Conservation (phyloP, 768 basidiomycete species). For the Termitomyces sp. region DNA sequence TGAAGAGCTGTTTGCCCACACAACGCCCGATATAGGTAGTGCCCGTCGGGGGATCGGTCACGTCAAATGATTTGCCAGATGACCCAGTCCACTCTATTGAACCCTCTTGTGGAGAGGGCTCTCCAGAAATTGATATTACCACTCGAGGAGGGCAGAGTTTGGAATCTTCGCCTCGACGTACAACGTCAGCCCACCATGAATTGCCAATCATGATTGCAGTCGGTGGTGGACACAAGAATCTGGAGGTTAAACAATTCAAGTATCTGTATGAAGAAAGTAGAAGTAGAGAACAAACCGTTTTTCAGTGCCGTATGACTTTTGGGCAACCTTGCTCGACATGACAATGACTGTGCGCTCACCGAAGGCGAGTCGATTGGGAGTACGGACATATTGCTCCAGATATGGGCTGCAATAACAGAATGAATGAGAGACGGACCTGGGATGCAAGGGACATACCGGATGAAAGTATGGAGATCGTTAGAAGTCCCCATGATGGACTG, state of each 20-base stretch:
- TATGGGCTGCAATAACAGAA: constrained; percentile 49
- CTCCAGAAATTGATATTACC: constrained; percentile 88
- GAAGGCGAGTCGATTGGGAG: constrained; percentile 80
- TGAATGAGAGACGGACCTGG: neutral
- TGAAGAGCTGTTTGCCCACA: constrained; percentile 92
- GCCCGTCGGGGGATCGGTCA: constrained; percentile 69
- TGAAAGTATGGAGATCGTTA: constrained; percentile 75
- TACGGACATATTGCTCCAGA: constrained; percentile 79
- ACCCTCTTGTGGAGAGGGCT: constrained; percentile 80
- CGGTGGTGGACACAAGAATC: constrained; percentile 90
- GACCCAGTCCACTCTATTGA: constrained; percentile 85
- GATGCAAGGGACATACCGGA: constrained; percentile 44
- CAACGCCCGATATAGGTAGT: constrained; percentile 91
- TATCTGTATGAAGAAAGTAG: neutral
- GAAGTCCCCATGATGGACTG: constrained; percentile 55
- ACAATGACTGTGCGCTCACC: constrained; percentile 94
- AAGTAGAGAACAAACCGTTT: constrained; percentile 56
- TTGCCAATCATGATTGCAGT: constrained; percentile 93
- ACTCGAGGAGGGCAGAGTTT: constrained; percentile 77
- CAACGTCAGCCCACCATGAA: constrained; percentile 88
- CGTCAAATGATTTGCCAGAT: constrained; percentile 80
- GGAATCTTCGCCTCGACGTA: constrained; percentile 68
- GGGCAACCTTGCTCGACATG: constrained; percentile 97
- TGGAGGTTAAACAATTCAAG: constrained; percentile 21
- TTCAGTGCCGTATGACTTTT: constrained; percentile 96